A percentile compares a stretch with the other conserved stretches of the same genome.
Conservation (phyloP, 2,329 filamentous ascomycete species). For the Apiospora sp. region DNA sequence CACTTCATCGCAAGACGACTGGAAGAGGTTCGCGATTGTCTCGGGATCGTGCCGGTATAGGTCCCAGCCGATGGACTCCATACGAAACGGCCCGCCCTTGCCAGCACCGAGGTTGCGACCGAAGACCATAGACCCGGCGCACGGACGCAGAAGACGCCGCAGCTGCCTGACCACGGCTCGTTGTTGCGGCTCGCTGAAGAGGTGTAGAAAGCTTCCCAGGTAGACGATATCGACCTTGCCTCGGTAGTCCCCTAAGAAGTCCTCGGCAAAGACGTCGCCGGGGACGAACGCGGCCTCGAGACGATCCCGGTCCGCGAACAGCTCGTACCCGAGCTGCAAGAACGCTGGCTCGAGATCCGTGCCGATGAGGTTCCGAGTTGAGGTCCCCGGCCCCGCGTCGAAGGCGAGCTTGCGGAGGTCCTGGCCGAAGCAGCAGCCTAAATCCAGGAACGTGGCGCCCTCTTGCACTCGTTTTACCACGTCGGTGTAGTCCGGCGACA, state of each 20-base stretch:
- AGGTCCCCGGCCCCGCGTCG: not conserved
- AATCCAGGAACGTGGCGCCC: slow-evolving; percentile 23
- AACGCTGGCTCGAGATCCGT: slow-evolving; percentile 25
- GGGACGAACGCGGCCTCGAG: slow-evolving; percentile 22
- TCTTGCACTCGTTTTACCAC: slow-evolving; percentile 11
- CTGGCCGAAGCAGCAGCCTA: slow-evolving; percentile 28
- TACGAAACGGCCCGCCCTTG: slow-evolving; percentile 11
- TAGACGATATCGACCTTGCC: slow-evolving; percentile 27
- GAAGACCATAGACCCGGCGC: slow-evolving; percentile 24
- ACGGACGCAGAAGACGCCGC: slow-evolving; percentile 2
- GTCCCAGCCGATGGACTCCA: slow-evolving; percentile 23
- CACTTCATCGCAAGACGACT: not conserved
- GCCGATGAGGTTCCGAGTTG: slow-evolving; percentile 6
- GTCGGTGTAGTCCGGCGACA: not conserved
- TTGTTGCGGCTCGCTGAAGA: slow-evolving; percentile 26
- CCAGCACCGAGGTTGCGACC: slow-evolving; percentile 22
- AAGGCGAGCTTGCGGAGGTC: slow-evolving; percentile 21
- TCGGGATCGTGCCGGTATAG: slow-evolving; percentile 21
- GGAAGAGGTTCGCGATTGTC: slow-evolving; percentile 21
- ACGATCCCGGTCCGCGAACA: slow-evolving; percentile 25
- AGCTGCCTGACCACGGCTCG: slow-evolving; percentile 5
- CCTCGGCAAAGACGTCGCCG: slow-evolving; percentile 22
- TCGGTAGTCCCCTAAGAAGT: not conserved
- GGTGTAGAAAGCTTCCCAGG: slow-evolving; percentile 26
- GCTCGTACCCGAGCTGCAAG: slow-evolving; percentile 26